phyloP scores from a whole-genome alignment of 2,329 filamentous ascomycete genomes.

The Chrysoporthe austroafricana region DNA sequence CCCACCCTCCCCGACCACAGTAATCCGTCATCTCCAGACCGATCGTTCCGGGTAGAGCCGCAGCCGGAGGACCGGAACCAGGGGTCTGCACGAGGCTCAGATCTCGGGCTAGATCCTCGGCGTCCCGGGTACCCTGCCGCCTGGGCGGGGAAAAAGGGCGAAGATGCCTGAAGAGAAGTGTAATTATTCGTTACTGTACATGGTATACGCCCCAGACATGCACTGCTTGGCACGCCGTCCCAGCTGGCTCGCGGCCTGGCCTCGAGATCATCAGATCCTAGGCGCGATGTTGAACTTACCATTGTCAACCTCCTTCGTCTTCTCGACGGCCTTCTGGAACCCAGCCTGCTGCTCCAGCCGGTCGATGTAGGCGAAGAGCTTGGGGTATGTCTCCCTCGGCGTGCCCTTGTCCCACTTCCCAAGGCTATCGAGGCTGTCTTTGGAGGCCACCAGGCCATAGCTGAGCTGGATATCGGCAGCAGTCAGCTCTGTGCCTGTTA shows the following conservation, averaged over 20 bases:
- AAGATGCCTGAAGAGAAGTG: constrained; percentile 4
- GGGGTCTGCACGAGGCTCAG: not conserved
- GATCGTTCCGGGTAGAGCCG: not conserved
- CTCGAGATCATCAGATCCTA: constrained; percentile 12
- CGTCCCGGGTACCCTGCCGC: not conserved
- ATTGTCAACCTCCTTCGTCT: constrained; percentile 53
- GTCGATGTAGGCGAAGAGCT: constrained; percentile 51
- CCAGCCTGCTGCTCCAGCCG: constrained; percentile 51
- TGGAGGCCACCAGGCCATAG: constrained; percentile 53
- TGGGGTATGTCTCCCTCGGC: constrained; percentile 42
- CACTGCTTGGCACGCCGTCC: not conserved
- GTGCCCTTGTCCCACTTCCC: constrained; percentile 42
- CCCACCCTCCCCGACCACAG: not conserved
- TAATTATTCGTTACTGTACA: constrained; percentile 12
- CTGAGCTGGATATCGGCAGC: constrained; percentile 59
- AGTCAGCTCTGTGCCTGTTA: constrained; percentile 54
- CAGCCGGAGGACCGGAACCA: not conserved
- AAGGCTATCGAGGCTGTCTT: constrained; percentile 44
- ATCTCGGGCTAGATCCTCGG: not conserved
- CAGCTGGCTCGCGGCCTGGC: not conserved
- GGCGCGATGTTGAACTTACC: constrained; percentile 42
- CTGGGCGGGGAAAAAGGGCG: constrained; percentile 3
- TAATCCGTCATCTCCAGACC: not conserved
- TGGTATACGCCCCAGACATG: not conserved
- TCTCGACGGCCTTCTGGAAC: constrained; percentile 51